Evolutionary conservation across 1,139 yeast species (phyloP), one percentile per base, ranked within the genome.

Genomic region (Yamadazyma songkhlaensis): DNA sequence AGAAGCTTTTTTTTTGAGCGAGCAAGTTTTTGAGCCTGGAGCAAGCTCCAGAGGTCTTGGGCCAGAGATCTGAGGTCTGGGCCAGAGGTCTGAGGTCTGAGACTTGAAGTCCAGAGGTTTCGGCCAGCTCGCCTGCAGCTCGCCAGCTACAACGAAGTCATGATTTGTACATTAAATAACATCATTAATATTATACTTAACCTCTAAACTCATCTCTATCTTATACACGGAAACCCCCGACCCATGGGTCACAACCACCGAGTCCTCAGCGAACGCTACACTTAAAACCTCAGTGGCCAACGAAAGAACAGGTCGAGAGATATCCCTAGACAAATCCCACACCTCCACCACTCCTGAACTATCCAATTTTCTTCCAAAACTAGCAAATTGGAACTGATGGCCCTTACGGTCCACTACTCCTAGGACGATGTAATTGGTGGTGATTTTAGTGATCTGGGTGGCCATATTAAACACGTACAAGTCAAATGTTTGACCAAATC

Each of bases 311-410:
- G 29, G 12, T 6, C 9, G 6, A 31, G 21, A 13, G 8, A 64
- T 36, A 40, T 60, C 66, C 10, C 46, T 51, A 6, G 55, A 50
- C 28, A 81, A 54, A 49, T 81, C 79, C 84, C 84, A 81, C 15
- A 77, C 56, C 40, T 77, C 77, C n/a, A 80, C 49, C 10, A 59
- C 48, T 0, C 79, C 67, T 1, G 44, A 29, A 23, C 41, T 36
- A 20, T 35, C 32, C 11, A 40, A 10, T 13, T 64, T 57, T 15
- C 49, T 47, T 4, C 79, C 80, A 17, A 73, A 68, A 2, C 73
- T 57, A 1, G 75, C 74, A 48, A 80, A 76, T 35, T 79, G 73
- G 8, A 62, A 57, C 1, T 65, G 60, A 9, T 53, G 44, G 9
- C 52, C 48, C 0, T 81, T 82, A 31, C 72, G 55, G 58, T 72